These are phyloP conservation scores for Pseudopediastrum boryanum DNA, from an alignment of 139 green algal species.

Conservation along the genomic window DNA sequence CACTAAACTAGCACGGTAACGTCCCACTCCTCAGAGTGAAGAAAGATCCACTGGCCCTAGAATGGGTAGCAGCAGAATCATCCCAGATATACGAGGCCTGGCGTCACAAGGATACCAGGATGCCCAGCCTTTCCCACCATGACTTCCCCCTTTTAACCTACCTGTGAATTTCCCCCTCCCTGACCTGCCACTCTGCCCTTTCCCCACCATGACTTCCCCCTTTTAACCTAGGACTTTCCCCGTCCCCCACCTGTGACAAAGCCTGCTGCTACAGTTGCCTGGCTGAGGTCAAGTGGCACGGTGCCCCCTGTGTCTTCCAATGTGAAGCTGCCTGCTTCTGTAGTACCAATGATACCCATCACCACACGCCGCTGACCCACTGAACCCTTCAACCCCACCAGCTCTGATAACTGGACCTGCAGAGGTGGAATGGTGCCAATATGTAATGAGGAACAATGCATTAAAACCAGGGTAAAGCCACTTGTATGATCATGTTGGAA, in stretches of 20 bases:
- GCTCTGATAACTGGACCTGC: constrained; percentile 72
- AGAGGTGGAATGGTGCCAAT: not conserved
- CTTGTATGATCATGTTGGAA: not conserved
- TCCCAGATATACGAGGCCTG: not conserved
- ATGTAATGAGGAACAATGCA: not conserved
- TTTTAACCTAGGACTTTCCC: no score
- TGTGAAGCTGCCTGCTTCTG: constrained; percentile 17
- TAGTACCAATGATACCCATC: constrained; percentile 77
- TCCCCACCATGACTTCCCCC: not conserved
- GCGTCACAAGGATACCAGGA: not conserved
- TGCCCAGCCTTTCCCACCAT: not conserved
- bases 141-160: no score
- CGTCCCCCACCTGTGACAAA: constrained; percentile 69
- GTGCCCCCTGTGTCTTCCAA: constrained; percentile 82
- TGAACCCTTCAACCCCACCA: constrained; percentile 76
- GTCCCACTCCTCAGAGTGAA: no score
- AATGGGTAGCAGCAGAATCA: not conserved
- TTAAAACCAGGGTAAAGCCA: not conserved
- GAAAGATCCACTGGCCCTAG: no score
- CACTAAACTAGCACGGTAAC: no score
- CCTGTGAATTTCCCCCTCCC: not conserved
- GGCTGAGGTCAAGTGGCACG: constrained; percentile 80
- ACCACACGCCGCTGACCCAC: constrained; percentile 66
- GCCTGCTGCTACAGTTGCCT: constrained; percentile 62
- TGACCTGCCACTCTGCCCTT: not conserved